Conservation (phyloP, 768 basidiomycete genomes). For the Zangia roseola region DNA sequence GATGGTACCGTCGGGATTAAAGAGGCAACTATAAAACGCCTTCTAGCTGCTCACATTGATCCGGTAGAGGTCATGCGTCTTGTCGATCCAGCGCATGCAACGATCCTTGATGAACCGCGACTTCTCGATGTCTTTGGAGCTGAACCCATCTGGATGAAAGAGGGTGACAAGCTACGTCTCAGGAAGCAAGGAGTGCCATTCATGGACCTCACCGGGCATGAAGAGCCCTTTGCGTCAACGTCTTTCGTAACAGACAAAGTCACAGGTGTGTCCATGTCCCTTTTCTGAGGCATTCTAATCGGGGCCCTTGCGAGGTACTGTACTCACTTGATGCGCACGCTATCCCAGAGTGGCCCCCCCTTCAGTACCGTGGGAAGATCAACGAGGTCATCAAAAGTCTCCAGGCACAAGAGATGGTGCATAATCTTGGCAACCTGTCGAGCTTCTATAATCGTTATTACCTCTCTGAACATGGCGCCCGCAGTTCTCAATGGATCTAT, state of each 20-base stretch:
- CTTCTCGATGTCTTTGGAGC: constrained; percentile 14
- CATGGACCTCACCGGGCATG: constrained; percentile 9
- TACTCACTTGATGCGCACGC: not conserved
- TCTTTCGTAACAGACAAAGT: not conserved
- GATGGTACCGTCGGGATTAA: not conserved
- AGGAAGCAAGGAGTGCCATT: constrained; percentile 9
- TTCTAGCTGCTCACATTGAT: constrained; percentile 15
- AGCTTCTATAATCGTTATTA: constrained; percentile 35
- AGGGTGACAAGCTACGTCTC: constrained; percentile 16
- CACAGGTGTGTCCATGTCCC: not conserved
- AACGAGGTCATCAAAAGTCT: not conserved
- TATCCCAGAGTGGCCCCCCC: constrained; percentile 15
- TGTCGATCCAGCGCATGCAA: constrained; percentile 11
- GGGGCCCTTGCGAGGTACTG: not conserved
- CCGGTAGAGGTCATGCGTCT: constrained; percentile 16
- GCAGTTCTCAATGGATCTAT: constrained; percentile 39
- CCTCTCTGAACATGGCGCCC: constrained; percentile 34
- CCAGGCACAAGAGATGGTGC: constrained; percentile 32
- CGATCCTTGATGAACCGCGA: constrained; percentile 18
- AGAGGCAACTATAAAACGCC: not conserved
- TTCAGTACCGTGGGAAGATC: constrained; percentile 15
- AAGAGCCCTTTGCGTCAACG: not conserved
- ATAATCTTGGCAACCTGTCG: constrained; percentile 36
- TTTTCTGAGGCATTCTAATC: not conserved
- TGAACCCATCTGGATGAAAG: constrained; percentile 16